Evolutionary conservation across 177 flowering plant genomes (phyloP).

Genomic region (Vitis hybrid): DNA sequence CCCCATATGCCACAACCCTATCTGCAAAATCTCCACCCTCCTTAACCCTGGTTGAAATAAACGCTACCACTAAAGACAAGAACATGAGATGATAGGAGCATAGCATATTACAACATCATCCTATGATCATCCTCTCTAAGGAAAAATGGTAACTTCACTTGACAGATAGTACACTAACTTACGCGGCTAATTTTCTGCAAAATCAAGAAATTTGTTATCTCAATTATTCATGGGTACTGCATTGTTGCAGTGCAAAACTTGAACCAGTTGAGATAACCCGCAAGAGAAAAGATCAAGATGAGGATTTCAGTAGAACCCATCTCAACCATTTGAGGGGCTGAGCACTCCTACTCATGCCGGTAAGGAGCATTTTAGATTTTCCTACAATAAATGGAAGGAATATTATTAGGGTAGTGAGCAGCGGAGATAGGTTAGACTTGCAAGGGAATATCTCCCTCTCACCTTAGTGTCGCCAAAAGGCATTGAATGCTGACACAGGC

Average conservation of each 20-base stretch:
- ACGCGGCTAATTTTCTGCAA: too few relatives aligned
- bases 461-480: constrained; percentile 30
- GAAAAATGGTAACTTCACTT: too few relatives aligned
- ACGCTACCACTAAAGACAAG: neutral
- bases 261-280: too few relatives aligned
- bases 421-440: constrained; percentile 9
- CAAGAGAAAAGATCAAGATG: neutral
- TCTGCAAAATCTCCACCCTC: constrained; percentile 22
- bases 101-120: too few relatives aligned
- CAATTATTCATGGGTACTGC: too few relatives aligned
- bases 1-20: constrained; percentile 43
- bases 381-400: constrained; percentile 9
- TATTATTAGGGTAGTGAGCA: constrained; percentile 17
- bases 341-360: too few relatives aligned
- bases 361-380: neutral
- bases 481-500: constrained; percentile 36
- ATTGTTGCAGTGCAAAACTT: too few relatives aligned
- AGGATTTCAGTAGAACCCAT: neutral
- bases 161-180: too few relatives aligned
- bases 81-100: neutral
- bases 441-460: constrained; percentile 21
- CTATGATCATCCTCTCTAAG: too few relatives aligned
- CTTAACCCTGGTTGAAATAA: neutral
- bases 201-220: too few relatives aligned
- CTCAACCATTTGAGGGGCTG: neutral